These are phyloP conservation scores for Arabidopsis lyrata DNA, from an alignment of 441 rosid species.

Conservation along the genomic window DNA sequence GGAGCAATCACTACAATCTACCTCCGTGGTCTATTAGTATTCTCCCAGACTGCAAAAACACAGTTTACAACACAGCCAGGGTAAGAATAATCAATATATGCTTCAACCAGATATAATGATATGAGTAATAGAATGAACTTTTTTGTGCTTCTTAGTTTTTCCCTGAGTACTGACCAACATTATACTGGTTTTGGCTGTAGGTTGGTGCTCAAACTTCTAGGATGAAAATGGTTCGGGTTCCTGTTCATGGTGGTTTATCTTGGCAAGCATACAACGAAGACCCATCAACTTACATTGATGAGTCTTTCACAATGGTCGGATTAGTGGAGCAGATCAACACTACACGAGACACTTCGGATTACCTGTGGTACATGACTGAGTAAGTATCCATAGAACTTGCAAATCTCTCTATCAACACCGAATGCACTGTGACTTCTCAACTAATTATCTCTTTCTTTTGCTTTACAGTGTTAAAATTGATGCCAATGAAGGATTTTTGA, in stretches of 20 bases:
- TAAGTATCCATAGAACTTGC: slow-evolving; percentile 53
- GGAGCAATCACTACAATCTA: slow-evolving; percentile 80
- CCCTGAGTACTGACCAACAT: neutral
- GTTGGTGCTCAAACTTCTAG: slow-evolving; percentile 84
- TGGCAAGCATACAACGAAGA: slow-evolving; percentile 94
- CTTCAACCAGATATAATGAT: slow-evolving; percentile 1
- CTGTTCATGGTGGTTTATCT: slow-evolving; percentile 78
- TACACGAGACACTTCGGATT: slow-evolving; percentile 87
- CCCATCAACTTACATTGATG: slow-evolving; percentile 64
- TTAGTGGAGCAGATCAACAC: slow-evolving; percentile 95
- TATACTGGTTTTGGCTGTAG: slow-evolving; percentile 52
- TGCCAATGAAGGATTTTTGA: slow-evolving; percentile 72
- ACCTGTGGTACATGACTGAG: slow-evolving; percentile 98
- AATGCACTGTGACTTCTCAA: slow-evolving; percentile 16
- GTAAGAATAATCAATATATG: slow-evolving; percentile 52
- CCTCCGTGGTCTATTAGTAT: slow-evolving; percentile 99
- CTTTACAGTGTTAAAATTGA: slow-evolving; percentile 64
- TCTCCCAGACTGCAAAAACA: slow-evolving; percentile 98
- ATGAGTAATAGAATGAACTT: neutral
- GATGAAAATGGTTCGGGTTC: slow-evolving; percentile 89
- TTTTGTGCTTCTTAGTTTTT: slow-evolving; percentile 22
- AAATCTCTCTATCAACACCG: slow-evolving; percentile 11
- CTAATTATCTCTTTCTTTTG: slow-evolving; percentile 40
- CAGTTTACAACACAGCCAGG: slow-evolving; percentile 96
- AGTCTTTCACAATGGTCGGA: slow-evolving; percentile 73